These are phyloP conservation scores for Reutealis trisperma DNA, from an alignment of 345 rosid genomes.

Conservation along the genomic window DNA sequence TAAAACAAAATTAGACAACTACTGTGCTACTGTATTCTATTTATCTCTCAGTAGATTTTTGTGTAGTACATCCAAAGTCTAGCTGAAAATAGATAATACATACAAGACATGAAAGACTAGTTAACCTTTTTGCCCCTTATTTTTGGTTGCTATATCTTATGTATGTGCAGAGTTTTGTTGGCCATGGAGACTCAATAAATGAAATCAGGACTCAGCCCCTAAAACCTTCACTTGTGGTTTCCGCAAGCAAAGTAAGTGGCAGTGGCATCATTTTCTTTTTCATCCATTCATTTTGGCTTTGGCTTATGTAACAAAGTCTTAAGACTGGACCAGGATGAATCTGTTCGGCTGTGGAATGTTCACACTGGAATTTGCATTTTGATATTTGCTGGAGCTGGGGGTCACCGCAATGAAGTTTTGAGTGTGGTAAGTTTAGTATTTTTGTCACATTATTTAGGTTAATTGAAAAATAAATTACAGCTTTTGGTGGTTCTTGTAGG, in stretches of 20 bases:
- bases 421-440: constrained; percentile 67
- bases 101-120: background rate
- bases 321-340: constrained; percentile 71
- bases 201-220: constrained; percentile 94
- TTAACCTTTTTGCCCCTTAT: background rate
- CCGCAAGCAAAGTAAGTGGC: constrained; percentile 84
- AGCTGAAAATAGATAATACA: background rate
- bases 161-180: constrained; percentile 81
- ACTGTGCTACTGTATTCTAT: background rate
- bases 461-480: background rate
- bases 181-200: constrained; percentile 95
- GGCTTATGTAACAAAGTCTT: constrained; percentile 16
- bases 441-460: background rate
- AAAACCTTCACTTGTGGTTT: constrained; percentile 81
- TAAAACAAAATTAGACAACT: background rate
- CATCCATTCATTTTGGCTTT: constrained; percentile 17
- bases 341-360: constrained; percentile 93
- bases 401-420: constrained; percentile 95
- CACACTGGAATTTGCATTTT: constrained; percentile 93
- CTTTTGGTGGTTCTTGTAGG: constrained; percentile 47
- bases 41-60: background rate
- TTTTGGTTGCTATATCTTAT: background rate
- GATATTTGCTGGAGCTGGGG: constrained; percentile 98
- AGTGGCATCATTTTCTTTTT: background rate
- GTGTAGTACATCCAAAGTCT: background rate